Conservation (phyloP, 441 rosid genomes). For the Gossypium gossypioides region DNA sequence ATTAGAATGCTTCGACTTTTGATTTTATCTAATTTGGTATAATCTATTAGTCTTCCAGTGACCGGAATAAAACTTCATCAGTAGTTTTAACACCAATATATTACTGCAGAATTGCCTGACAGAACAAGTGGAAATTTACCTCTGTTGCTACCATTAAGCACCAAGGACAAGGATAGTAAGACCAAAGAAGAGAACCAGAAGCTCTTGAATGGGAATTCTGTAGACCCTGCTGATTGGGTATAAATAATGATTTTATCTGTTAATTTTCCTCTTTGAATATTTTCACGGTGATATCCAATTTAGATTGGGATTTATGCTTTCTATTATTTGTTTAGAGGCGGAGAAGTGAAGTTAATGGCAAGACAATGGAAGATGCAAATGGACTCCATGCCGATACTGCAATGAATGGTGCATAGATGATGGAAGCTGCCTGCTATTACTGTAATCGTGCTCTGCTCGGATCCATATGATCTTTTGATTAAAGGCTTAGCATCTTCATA, state of each 20-base stretch:
- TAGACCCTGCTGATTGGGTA: conserved; percentile 89
- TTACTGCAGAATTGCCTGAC: conserved; percentile 74
- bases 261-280: not conserved
- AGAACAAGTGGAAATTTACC: conserved; percentile 39
- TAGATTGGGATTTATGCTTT: not conserved
- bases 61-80: not conserved
- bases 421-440: conserved; percentile 14
- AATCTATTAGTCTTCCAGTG: not conserved
- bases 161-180: conserved; percentile 51
- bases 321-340: conserved; percentile 41
- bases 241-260: conserved; percentile 1
- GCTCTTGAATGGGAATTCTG: conserved; percentile 81
- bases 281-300: not conserved
- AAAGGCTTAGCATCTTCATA: conserved; percentile 13
- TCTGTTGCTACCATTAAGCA: conserved; percentile 52
- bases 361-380: conserved; percentile 60
- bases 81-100: conserved; percentile 14
- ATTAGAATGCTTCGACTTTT: conserved; percentile 20
- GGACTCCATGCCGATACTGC: conserved; percentile 48
- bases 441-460: conserved; percentile 12
- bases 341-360: conserved; percentile 84
- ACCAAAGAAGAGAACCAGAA: conserved; percentile 87
- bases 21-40: not conserved
- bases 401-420: conserved; percentile 67
- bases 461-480: conserved; percentile 4